Evolutionary conservation across 78 protist species (phyloP).

Genomic region (slime mould (Dictyostelium discoideum)): dicty_2.7 NC_007088.5:2234501-2235000

Average conservation of each 20-base stretch:
- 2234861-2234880: neutral
- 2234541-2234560: conserved; percentile 82
- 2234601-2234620: neutral
- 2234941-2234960: neutral
- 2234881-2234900: neutral
- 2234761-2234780: neutral
- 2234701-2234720: neutral
- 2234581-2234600: neutral
- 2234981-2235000: too few species aligned
- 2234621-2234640: conserved; percentile 18
- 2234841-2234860: neutral
- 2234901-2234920: neutral
- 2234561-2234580: conserved; percentile 30
- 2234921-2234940: neutral
- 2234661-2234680: neutral
- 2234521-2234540: conserved; percentile 84
- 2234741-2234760: neutral
- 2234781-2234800: neutral
- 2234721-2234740: neutral
- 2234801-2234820: neutral
- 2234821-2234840: neutral
- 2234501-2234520: conserved; percentile 55
- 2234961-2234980: neutral
- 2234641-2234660: neutral
- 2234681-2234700: too few species aligned